phyloP scores from a whole-genome alignment of 2,329 filamentous ascomycete species.

The Hypoxylon sp. region DNA sequence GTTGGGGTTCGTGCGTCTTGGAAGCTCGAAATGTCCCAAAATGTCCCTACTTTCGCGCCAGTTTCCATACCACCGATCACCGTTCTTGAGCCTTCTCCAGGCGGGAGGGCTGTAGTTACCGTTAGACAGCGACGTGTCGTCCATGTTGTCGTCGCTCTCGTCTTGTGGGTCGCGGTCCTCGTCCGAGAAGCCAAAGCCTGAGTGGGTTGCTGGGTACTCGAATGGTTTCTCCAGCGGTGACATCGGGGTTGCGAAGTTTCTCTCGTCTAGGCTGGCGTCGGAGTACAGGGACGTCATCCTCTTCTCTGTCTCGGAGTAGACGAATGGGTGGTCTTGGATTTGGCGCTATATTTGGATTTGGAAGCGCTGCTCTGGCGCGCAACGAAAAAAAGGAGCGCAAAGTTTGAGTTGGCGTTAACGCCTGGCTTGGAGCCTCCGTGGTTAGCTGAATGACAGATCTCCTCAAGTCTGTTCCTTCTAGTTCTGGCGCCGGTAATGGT shows the following conservation, averaged over 20 bases:
- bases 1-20: constrained; percentile 38
- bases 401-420: constrained; percentile 43
- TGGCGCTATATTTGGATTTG: constrained; percentile 28
- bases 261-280: constrained; percentile 68
- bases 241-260: constrained; percentile 61
- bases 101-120: constrained; percentile 72
- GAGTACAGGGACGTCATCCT: constrained; percentile 50
- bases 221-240: constrained; percentile 54
- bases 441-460: constrained; percentile 47
- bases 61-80: constrained; percentile 68
- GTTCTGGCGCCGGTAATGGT: constrained; percentile 44
- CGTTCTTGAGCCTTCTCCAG: constrained; percentile 72
- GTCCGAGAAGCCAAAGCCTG: constrained; percentile 57
- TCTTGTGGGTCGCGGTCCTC: constrained; percentile 55
- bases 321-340: constrained; percentile 17
- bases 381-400: constrained; percentile 50
- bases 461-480: constrained; percentile 31
- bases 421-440: constrained; percentile 40
- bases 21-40: constrained; percentile 58
- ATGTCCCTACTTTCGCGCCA: constrained; percentile 70
- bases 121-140: constrained; percentile 59
- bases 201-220: constrained; percentile 58
- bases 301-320: constrained; percentile 16
- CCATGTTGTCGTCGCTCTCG: constrained; percentile 57
- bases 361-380: constrained; percentile 43